A percentile compares a stretch with the other conserved stretches of the same genome.
Evolutionary conservation across 139 green algal genomes (phyloP).

Genomic region (Spirogloea muscicola): DNA sequence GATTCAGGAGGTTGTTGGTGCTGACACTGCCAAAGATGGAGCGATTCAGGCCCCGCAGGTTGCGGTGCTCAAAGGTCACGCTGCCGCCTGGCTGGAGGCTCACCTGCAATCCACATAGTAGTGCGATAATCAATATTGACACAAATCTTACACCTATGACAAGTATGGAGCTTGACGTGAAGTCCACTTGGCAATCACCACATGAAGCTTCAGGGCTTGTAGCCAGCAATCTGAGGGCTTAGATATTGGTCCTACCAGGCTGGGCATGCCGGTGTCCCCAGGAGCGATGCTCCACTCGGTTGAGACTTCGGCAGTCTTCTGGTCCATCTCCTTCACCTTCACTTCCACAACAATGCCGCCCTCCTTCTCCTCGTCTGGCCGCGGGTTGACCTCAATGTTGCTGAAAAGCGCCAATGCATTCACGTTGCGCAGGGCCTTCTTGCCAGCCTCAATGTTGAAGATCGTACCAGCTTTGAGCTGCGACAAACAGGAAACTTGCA

Average conservation of each 20-base stretch:
- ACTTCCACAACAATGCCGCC: constrained; percentile 70
- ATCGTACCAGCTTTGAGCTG: constrained; percentile 38
- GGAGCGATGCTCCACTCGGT: constrained; percentile 67
- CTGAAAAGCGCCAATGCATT: constrained; percentile 73
- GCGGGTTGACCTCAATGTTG: constrained; percentile 67
- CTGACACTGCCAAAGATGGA: constrained; percentile 61
- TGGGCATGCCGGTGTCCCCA: constrained; percentile 57
- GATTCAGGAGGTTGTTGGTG: constrained; percentile 68
- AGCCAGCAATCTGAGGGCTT: no score
- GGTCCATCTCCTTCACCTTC: constrained; percentile 66
- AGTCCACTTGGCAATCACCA: no score
- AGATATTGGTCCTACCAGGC: constrained; percentile 52
- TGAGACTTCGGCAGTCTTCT: constrained; percentile 49
- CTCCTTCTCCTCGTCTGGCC: constrained; percentile 57
- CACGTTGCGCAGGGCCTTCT: constrained; percentile 69
- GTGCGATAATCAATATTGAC: no score
- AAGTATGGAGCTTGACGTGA: no score
- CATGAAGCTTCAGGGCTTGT: no score
- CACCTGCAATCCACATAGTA: no score
- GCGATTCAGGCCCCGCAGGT: constrained; percentile 59
- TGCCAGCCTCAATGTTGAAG: constrained; percentile 72
- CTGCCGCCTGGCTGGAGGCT: constrained; percentile 37
- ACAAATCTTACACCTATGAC: no score
- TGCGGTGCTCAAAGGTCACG: constrained; percentile 58
- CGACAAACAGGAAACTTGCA: background rate